Evolutionary conservation across 371 early-diverging fungal genomes (phyloP).

Genomic region (Choanephora cucurbitarum): DNA sequence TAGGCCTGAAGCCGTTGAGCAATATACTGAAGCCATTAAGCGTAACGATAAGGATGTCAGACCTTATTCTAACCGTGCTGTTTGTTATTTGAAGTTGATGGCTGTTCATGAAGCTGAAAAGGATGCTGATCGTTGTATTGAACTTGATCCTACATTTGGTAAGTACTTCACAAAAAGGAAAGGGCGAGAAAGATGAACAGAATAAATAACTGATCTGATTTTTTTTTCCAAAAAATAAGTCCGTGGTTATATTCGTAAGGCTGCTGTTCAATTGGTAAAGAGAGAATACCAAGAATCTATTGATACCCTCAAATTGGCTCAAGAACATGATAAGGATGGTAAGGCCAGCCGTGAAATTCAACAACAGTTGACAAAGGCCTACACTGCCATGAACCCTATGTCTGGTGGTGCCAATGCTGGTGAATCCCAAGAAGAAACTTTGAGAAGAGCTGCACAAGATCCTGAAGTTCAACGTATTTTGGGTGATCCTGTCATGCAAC

Average conservation of each 20-base stretch:
- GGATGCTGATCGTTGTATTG: constrained; percentile 91
- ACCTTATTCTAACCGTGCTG: constrained; percentile 95
- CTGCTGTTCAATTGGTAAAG: constrained; percentile 87
- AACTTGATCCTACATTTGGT: constrained; percentile 85
- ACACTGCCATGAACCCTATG: constrained; percentile 72
- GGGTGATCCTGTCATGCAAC: constrained; percentile 94
- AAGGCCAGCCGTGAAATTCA: constrained; percentile 86
- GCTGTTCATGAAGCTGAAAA: constrained; percentile 93
- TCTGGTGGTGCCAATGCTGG: constrained; percentile 42
- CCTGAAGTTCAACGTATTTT: constrained; percentile 93
- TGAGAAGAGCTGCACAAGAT: constrained; percentile 85
- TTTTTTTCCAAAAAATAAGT: too few species aligned
- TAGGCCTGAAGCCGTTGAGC: constrained; percentile 85
- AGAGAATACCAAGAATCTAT: constrained; percentile 85
- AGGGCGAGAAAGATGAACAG: not conserved
- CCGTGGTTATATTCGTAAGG: constrained; percentile 97
- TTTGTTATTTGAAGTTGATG: constrained; percentile 94
- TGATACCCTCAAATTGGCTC: constrained; percentile 82
- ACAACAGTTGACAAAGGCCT: constrained; percentile 76
- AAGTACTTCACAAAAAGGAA: constrained; percentile 19
- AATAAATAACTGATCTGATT: not conserved
- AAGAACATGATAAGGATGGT: constrained; percentile 77
- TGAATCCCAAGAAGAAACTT: constrained; percentile 77
- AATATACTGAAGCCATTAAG: constrained; percentile 97
- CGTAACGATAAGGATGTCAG: constrained; percentile 90